Conservation (phyloP, 2,329 filamentous ascomycete genomes). For the Tolypocladium inflatum region DNA sequence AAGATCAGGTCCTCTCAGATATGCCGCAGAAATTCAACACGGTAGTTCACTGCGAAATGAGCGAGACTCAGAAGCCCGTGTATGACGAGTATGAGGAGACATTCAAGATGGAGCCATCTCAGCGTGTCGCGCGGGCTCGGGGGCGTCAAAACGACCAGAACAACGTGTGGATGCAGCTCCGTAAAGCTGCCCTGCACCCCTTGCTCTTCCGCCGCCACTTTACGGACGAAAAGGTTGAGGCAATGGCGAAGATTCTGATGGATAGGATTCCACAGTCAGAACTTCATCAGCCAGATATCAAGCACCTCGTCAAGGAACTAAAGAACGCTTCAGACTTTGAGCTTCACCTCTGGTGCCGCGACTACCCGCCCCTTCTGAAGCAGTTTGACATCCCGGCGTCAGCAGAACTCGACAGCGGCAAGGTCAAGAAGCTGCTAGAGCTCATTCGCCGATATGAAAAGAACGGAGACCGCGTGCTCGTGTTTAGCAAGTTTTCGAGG, state of each 20-base stretch:
- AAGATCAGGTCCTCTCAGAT: constrained; percentile 79
- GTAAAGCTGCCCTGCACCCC: constrained; percentile 87
- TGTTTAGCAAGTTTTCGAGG: constrained; percentile 90
- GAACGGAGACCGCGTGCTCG: constrained; percentile 76
- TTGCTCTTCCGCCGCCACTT: constrained; percentile 79
- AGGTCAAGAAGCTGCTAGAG: constrained; percentile 71
- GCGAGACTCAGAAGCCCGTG: constrained; percentile 58
- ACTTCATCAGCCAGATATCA: constrained; percentile 40
- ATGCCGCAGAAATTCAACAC: constrained; percentile 71
- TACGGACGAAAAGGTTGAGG: constrained; percentile 60
- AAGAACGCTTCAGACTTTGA: constrained; percentile 53
- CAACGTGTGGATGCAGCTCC: constrained; percentile 80
- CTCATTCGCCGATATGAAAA: constrained; percentile 63
- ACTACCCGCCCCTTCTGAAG: constrained; percentile 42
- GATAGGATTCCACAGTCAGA: constrained; percentile 52
- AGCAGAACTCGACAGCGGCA: constrained; percentile 60
- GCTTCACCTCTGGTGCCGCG: constrained; percentile 55
- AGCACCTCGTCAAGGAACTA: constrained; percentile 46
- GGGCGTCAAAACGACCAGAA: constrained; percentile 45
- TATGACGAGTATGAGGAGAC: constrained; percentile 59
- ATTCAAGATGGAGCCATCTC: constrained; percentile 52
- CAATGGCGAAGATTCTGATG: constrained; percentile 71
- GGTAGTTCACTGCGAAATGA: constrained; percentile 75
- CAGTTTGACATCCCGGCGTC: constrained; percentile 43
- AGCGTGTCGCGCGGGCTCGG: constrained; percentile 37